Conservation (phyloP, 345 rosid species). For the Citrus hindsii region DNA sequence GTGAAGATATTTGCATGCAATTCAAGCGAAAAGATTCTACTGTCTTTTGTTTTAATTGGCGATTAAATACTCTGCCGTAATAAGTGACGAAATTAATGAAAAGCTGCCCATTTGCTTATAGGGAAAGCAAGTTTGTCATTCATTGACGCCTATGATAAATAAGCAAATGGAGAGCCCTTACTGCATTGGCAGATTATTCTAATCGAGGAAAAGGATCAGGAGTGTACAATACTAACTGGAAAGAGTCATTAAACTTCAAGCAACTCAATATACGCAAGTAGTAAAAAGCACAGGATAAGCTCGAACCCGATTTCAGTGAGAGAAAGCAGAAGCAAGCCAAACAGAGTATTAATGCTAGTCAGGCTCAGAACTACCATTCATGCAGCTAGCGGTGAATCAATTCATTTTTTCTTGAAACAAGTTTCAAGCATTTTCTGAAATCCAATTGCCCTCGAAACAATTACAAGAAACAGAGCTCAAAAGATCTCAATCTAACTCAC, state of each 20-base stretch:
- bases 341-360: not conserved
- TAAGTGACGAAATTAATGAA: not conserved
- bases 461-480: not conserved
- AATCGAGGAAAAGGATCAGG: not conserved
- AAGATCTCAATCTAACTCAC: too few relatives aligned
- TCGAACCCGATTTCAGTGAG: not conserved
- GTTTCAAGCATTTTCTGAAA: too few relatives aligned
- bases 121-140: not conserved
- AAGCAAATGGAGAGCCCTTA: not conserved
- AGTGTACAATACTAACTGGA: not conserved
- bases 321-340: not conserved
- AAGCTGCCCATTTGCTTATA: not conserved
- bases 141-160: not conserved
- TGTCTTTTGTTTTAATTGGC: not conserved
- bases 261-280: too few relatives aligned
- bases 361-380: not conserved
- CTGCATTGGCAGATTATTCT: not conserved
- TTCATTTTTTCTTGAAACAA: too few relatives aligned
- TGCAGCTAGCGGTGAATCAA: not conserved
- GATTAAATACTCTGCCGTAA: not conserved
- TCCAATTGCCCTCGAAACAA: not conserved
- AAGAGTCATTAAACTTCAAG: too few relatives aligned
- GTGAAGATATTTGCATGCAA: not conserved
- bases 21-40: not conserved
- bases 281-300: not conserved